Evolutionary conservation across 1,284 basidiomycete species (phyloP), one percentile per base, ranked within the genome.

Genomic region (Malassezia slooffiae): DNA sequence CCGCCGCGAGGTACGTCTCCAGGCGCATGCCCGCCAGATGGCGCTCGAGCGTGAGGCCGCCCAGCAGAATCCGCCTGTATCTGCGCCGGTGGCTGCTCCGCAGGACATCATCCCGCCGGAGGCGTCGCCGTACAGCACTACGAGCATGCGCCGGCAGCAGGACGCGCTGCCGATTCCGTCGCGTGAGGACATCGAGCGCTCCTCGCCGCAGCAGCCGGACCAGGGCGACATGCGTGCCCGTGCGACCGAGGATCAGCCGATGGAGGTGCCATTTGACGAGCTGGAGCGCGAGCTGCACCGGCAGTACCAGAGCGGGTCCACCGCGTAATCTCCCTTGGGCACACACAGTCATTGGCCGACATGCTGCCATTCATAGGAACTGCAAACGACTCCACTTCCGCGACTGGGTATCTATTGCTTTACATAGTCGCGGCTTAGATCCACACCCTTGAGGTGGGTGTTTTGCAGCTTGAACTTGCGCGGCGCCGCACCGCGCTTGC

Each of bases 371-470:
- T n/a, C n/a, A n/a, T n/a, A n/a, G n/a, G n/a, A n/a, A n/a, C n/a
- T n/a, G n/a, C n/a, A n/a, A n/a, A n/a, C n/a, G n/a, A n/a, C n/a
- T n/a, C n/a, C n/a, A n/a, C n/a, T n/a, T n/a, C n/a, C n/a, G n/a
- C n/a, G n/a, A n/a, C n/a, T n/a, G n/a, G n/a, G 15, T 36, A 29
- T 19, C 13, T 31, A 21, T 4, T 20, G 40, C 36, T 52, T 52
- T 34, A 61, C 53, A 44, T 58, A 71, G 48, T 74, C 84, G 54
- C 77, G 78, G 40, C 81, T 81, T 38, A 90, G 70, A 71, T 90
- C 86, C 72, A 90, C 82, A 34, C 69, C 70, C 62, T 80, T 82
- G 62, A 89, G 70, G 74, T 89, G 88, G 2, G 82, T 81, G 60
- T 90, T 91, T 37, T 85, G 89, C 52, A 90, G 78, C 58, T 83